phyloP scores from a whole-genome alignment of 192 early-diverging fungal genomes.

The Coemansia sp. region DNA sequence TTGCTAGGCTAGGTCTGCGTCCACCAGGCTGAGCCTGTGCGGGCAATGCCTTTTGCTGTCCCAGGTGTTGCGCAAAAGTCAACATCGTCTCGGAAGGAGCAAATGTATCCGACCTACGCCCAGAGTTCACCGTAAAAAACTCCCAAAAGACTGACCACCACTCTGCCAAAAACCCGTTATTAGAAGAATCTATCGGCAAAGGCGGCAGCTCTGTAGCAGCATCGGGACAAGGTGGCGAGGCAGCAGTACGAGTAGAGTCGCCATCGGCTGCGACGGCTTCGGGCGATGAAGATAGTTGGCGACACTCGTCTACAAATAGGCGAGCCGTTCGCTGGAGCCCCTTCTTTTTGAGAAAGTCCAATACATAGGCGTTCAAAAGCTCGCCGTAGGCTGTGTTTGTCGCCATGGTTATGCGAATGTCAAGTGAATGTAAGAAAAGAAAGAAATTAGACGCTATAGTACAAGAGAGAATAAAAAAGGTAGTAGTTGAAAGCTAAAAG shows the following conservation, averaged over 20 bases:
- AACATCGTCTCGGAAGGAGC: conserved; percentile 18
- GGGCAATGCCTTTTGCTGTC: conserved; percentile 1
- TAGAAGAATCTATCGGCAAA: conserved; percentile 18
- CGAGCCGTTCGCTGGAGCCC: conserved; percentile 31
- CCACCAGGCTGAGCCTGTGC: background rate
- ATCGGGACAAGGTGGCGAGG: background rate
- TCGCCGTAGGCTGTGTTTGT: background rate
- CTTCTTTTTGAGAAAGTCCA: conserved; percentile 40
- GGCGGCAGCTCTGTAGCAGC: background rate
- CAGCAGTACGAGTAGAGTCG: conserved; percentile 4
- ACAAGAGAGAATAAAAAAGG: background rate
- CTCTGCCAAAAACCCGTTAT: conserved; percentile 23
- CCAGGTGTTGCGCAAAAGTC: conserved; percentile 30
- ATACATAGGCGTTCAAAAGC: conserved; percentile 44
- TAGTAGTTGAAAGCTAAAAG: background rate
- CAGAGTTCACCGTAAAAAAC: conserved; percentile 25
- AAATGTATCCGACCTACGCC: conserved; percentile 7
- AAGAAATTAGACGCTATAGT: background rate
- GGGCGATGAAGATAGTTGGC: background rate
- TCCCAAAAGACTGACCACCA: conserved; percentile 49
- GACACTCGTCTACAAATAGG: conserved; percentile 43
- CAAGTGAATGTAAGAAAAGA: background rate
- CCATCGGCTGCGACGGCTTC: background rate
- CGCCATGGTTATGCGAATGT: background rate
- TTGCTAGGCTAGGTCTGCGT: conserved; percentile 7